Evolutionary conservation across 148 eudicot genomes (phyloP).

Genomic region (Rhododendron vialii): DNA sequence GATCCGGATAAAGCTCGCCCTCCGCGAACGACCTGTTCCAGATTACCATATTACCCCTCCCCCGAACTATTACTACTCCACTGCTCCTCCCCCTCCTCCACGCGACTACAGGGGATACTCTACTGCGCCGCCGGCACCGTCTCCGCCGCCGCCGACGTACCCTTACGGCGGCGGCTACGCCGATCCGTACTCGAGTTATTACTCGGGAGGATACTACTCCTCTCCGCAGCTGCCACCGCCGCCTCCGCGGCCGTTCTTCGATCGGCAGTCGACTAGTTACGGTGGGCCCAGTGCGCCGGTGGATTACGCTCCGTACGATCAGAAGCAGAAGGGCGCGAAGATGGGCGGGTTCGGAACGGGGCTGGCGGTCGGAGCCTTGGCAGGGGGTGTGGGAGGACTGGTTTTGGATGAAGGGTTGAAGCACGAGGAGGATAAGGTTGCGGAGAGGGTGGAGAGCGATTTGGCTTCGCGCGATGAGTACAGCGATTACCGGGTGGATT

Average conservation of each 20-base stretch:
- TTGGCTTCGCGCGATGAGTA: conserved; percentile 37
- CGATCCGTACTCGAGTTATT: conserved; percentile 30
- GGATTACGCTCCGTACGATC: conserved; percentile 48
- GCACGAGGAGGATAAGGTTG: conserved; percentile 45
- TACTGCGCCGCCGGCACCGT: conserved; percentile 18
- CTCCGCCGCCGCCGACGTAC: conserved; percentile 22
- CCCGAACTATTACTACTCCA: conserved; percentile 43
- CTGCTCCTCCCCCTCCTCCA: conserved; percentile 47
- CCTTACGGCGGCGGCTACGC: conserved; percentile 16
- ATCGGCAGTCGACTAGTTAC: conserved; percentile 20
- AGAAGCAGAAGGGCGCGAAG: conserved; percentile 25
- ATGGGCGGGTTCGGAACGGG: conserved; percentile 25
- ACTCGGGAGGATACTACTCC: conserved; percentile 22
- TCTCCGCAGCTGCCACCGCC: conserved; percentile 25
- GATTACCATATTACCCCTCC: conserved; percentile 48
- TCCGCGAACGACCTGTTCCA: conserved; percentile 38
- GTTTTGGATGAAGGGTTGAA: conserved; percentile 54
- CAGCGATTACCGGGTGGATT: conserved; percentile 50
- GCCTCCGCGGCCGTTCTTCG: conserved; percentile 26
- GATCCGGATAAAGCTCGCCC: conserved; percentile 49
- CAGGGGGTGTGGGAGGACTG: conserved; percentile 61
- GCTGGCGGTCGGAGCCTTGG: conserved; percentile 43
- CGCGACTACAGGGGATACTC: conserved; percentile 31
- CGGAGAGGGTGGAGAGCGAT: conserved; percentile 46
- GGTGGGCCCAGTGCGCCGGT: conserved; percentile 77